phyloP scores from a whole-genome alignment of 805 yeast genomes.

The Priceomyces medius region DNA sequence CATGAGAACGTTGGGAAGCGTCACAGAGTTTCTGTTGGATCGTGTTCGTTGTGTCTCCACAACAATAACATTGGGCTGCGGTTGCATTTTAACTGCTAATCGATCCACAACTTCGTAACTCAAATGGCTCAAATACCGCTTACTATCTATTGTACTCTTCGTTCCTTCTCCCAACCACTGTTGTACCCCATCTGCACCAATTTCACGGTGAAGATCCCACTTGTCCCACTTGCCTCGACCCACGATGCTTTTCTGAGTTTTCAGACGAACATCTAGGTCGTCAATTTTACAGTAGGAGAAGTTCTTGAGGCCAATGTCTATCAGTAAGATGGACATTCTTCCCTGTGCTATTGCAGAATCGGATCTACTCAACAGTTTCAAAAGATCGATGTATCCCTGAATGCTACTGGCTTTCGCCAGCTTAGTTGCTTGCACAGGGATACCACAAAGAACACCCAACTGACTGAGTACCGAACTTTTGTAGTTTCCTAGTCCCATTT shows the following conservation, averaged over 20 bases:
- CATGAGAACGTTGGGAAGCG: constrained; percentile 39
- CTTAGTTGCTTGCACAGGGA: constrained; percentile 17
- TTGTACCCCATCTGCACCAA: not conserved
- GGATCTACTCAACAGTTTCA: not conserved
- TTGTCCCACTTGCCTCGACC: constrained; percentile 13
- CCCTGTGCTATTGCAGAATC: constrained; percentile 1
- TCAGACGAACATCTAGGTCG: not conserved
- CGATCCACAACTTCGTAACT: constrained; percentile 19
- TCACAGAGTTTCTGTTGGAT: constrained; percentile 29
- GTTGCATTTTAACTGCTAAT: constrained; percentile 11
- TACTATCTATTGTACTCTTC: constrained; percentile 20
- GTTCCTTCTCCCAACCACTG: not conserved
- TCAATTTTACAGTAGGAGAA: constrained; percentile 34
- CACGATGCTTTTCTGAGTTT: not conserved
- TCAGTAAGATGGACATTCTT: constrained; percentile 22
- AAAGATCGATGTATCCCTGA: constrained; percentile 9
- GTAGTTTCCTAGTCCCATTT: constrained; percentile 5
- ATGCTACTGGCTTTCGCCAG: constrained; percentile 11
- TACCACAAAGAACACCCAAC: constrained; percentile 19
- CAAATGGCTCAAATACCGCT: constrained; percentile 23
- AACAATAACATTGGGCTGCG: constrained; percentile 25
- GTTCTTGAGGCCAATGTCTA: constrained; percentile 44
- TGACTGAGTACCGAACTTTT: constrained; percentile 13
- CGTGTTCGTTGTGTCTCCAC: constrained; percentile 42
- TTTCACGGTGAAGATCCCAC: constrained; percentile 10